Evolutionary conservation across 192 early-diverging fungal genomes (phyloP), one percentile per base, ranked within the genome.

Genomic region (Linderina pennispora): DNA sequence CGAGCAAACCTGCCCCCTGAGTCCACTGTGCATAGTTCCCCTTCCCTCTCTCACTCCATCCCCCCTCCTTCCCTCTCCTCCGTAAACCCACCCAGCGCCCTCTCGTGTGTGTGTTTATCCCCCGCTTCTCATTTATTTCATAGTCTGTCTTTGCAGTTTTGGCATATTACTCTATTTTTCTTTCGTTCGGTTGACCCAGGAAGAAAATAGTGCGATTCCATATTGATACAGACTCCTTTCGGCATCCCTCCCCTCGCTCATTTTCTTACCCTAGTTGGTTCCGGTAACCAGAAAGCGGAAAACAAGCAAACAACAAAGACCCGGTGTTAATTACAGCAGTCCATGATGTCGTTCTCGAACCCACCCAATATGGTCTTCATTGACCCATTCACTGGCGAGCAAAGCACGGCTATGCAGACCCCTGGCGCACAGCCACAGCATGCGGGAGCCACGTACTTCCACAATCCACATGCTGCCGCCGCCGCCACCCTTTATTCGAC

Each of bases 361-460:
- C 61, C 55, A 21, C 31, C 56, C 15, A 62, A 53, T 45, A 46
- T 65, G 42, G 18, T 57, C 14, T 61, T 72, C 31, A 39, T 68
- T 32, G 49, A 68, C 24, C 34, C 45, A 26, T 54, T 69, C 43
- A 16, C 49, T 18, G 36, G n/a, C 8, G 54, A 52, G 22, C 40
- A 23, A 40, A 43, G 42, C 21, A 23, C 20, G 28, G 34, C 48
- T 26, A 21, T 32, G 3, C 48, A 52, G n/a, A 22, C 44, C 2
- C 21, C 45, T 14, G 22, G 34, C 17, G n/a, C 46, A 19, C 44
- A 44, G 31, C 45, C 41, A 28, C 56, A 40, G 19, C 58, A 47
- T 26, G 48, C 33, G 19, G n/a, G n/a, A n/a, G n/a, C n/a, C 58
- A 61, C 28, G 6, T 31, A 31, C 28, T 31, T 31, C 28, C 28